These are phyloP conservation scores for Colletotrichum liaoningense DNA, from an alignment of 2,329 filamentous ascomycete species.

Conservation along the genomic window DNA sequence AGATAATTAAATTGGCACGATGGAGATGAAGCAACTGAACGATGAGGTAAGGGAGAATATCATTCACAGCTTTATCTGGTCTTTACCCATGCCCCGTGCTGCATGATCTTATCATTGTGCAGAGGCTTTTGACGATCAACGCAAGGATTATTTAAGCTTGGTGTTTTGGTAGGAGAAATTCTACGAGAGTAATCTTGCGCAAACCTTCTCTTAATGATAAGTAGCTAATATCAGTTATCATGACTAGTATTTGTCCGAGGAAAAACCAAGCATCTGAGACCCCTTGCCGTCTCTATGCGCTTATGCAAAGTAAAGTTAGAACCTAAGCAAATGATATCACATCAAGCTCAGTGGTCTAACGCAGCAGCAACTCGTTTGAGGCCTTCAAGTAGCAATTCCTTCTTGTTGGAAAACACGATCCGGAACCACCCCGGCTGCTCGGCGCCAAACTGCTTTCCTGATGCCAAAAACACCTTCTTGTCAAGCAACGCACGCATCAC, in stretches of 20 bases:
- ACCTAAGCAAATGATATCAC: background rate
- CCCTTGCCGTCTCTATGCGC: background rate
- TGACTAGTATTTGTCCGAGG: background rate
- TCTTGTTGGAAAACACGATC: slow-evolving; percentile 51
- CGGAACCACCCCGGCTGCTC: slow-evolving; percentile 53
- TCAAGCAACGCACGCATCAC: slow-evolving; percentile 38
- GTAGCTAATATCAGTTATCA: background rate
- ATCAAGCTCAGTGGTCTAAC: background rate
- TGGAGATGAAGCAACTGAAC: too few species aligned
- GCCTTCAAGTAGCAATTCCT: slow-evolving; percentile 44
- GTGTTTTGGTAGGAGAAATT: background rate
- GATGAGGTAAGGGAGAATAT: too few species aligned
- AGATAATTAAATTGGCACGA: too few species aligned
- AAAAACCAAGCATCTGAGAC: background rate
- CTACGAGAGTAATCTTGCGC: background rate
- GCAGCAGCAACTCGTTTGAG: slow-evolving; percentile 26
- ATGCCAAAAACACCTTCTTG: slow-evolving; percentile 49
- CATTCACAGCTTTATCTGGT: too few species aligned
- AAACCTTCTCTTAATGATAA: background rate
- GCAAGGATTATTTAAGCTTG: background rate
- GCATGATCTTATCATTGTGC: background rate
- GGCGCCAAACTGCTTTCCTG: slow-evolving; percentile 49
- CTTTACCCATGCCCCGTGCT: background rate
- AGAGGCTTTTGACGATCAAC: background rate
- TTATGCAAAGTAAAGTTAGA: background rate